Base-by-base conservation (phyloP, 164 flowering plant genomes). In the Kingdonia uniflora region DNA sequence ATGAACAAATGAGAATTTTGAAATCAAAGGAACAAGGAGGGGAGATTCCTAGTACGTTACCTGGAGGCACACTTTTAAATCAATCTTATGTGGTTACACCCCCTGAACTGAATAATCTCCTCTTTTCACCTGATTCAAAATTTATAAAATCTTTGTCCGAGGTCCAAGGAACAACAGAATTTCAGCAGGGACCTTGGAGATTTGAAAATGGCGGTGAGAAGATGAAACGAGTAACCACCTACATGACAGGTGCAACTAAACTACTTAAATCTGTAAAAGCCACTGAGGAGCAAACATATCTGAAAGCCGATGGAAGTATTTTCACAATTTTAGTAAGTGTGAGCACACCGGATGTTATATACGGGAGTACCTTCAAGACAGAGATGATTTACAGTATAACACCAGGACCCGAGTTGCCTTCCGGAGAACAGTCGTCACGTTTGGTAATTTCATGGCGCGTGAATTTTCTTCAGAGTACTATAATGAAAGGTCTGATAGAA, bases 401-500 rank as follows among this genome's bases (percentile, higher is more conserved):
- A 14, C 83, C 89, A 6, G 95, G 97, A 41, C 84, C 95, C 24
- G 95, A 87, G 68, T 68, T 85, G 55, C 78, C 84, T 24, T 82
- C 85, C 0, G 87, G 82, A 49, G 87, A 85, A 52, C 79, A 77
- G 65, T 73, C 81, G 65, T 80, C 95, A 11, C 81, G 61, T 35
- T 53, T 91, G 63, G 84, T 81, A 15, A 57, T 91, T 51, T 91
- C 97, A 2, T 91, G 97, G 97, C 71, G 89, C 42, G 69, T 78
- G 65, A 91, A 91, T 62, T 91, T 91, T 63, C 47, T 80, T 37
- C 96, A 91, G 67, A 91, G 82, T 67, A 87, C 89, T 46, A 85
- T 91, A 83, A 87, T 91, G 96, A 87, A 76, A 67, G 76, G 96
- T 40, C 78, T 91, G 91, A 85, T 91, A 49, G 97, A 91, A 66